Base-by-base conservation (phyloP, 495 filamentous ascomycete species). In the Trichoderma orchidacearum region DNA sequence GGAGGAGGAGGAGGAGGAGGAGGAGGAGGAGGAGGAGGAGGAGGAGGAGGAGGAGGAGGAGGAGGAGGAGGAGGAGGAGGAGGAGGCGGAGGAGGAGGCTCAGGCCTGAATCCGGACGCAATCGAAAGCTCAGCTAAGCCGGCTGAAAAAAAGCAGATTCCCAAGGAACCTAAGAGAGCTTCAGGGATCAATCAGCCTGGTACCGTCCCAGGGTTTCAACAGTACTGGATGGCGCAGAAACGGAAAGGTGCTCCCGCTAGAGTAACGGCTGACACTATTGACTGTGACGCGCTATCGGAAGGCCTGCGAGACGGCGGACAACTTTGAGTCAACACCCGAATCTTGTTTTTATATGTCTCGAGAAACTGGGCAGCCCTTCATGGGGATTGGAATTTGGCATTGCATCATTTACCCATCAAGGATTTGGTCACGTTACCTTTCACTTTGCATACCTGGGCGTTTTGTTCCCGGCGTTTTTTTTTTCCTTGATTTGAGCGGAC, bases 101-200 rank as follows among this genome's bases (percentile, higher is more conserved):
- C 8, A 11, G 60, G 1, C 60, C 60, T 0, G 58, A 58, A n/a
- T n/a, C n/a, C n/a, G n/a, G 15, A 31, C 23, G n/a, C 25, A 9
- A 27, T 13, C 50, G 15, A 53, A n/a, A 32, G 18, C 28, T 27
- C 58, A 13, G 62, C 58, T 36, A 51, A 62, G 5, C 30, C 55
- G 0, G 35, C 61, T 23, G 17, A 27, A n/a, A 25, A 28, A 30
- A 13, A 30, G 18, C 15, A 35, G 21, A 21, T 13, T 30, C 30
- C 18, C 30, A 41, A 25, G 21, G 28, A 12, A 2, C 5, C 15
- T 55, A 58, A 32, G 27, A 30, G 36, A 12, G 57, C 69, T 0
- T 72, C 77, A 6, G 78, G 78, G 0, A 76, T 80, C 58, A 81
- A 81, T 57, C 78, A 81, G 60, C 69, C 70, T 0, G 78, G 78